phyloP scores from a whole-genome alignment of 345 rosid genomes.

The Syzygium aqueum region DNA sequence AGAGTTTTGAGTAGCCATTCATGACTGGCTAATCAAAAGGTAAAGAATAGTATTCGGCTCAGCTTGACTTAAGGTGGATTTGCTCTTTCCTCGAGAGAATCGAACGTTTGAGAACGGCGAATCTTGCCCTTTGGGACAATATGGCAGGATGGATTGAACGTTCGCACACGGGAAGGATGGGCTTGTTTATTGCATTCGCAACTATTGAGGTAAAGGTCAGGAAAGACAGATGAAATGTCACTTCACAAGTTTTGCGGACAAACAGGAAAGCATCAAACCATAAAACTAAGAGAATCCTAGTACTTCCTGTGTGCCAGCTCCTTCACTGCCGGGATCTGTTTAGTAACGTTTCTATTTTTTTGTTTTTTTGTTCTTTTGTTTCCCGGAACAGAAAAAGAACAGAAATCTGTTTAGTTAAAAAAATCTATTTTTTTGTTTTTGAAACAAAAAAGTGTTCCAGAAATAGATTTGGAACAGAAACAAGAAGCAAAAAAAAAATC shows the following conservation, averaged over 20 bases:
- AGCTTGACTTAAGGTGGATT: constrained; percentile 22
- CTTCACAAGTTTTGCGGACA: neutral
- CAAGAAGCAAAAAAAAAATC: too few species aligned
- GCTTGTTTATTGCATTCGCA: neutral
- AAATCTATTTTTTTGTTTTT: too few species aligned
- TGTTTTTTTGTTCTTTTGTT: too few species aligned
- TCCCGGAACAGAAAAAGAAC: too few species aligned
- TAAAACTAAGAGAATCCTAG: neutral
- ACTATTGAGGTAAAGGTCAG: neutral
- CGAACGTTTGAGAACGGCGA: neutral
- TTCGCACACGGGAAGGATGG: neutral
- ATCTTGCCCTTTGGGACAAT: neutral
- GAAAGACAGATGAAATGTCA: neutral
- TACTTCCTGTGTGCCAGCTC: constrained; percentile 35
- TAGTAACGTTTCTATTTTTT: too few species aligned
- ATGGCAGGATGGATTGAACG: neutral
- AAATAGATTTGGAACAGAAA: too few species aligned
- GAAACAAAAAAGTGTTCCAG: too few species aligned
- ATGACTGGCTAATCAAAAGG: neutral
- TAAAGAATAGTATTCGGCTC: constrained; percentile 71
- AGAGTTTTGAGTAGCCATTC: neutral
- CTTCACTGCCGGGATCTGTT: too few species aligned
- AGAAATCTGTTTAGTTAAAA: too few species aligned
- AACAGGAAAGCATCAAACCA: neutral
- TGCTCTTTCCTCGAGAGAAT: neutral